A percentile compares a stretch with the other conserved stretches of the same genome.
Evolutionary conservation across 371 early-diverging fungal species (phyloP).

Genomic region (Chytridium lagenaria): DNA sequence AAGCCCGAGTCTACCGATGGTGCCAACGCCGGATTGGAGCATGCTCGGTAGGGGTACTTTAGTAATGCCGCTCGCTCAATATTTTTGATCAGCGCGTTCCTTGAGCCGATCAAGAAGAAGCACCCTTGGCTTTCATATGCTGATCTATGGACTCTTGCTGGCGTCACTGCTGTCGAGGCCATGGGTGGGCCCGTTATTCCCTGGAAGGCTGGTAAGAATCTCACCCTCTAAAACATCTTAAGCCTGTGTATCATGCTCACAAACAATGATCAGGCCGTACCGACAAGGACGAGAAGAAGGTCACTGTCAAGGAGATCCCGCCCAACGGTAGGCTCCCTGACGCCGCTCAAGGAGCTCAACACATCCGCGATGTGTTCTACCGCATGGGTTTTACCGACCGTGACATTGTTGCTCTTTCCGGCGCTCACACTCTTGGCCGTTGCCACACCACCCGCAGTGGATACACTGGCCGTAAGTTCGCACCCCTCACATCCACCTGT

Average conservation of each 20-base stretch:
- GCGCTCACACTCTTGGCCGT: slow-evolving; percentile 69
- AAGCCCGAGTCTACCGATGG: slow-evolving; percentile 79
- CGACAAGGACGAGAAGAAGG: slow-evolving; percentile 57
- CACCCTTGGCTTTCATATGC: slow-evolving; percentile 89
- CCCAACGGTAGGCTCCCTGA: slow-evolving; percentile 96
- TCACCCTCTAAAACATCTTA: background rate
- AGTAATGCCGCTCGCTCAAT: slow-evolving; percentile 4
- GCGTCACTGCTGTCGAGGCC: slow-evolving; percentile 84
- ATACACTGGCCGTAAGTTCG: slow-evolving; percentile 73
- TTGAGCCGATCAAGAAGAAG: slow-evolving; percentile 82
- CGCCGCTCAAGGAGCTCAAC: slow-evolving; percentile 72
- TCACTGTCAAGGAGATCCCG: slow-evolving; percentile 60
- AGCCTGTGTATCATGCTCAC: background rate
- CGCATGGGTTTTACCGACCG: slow-evolving; percentile 94
- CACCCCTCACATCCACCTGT: too few relatives aligned
- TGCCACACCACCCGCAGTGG: slow-evolving; percentile 90
- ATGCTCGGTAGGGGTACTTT: slow-evolving; percentile 56
- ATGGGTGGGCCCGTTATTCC: slow-evolving; percentile 87
- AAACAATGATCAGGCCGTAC: slow-evolving; percentile 61
- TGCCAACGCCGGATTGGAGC: slow-evolving; percentile 85
- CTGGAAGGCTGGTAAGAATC: slow-evolving; percentile 73
- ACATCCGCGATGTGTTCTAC: slow-evolving; percentile 85
- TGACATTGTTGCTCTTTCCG: slow-evolving; percentile 90
- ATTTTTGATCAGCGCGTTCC: slow-evolving; percentile 56
- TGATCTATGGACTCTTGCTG: slow-evolving; percentile 95